These are phyloP conservation scores for Epichloe amarillans DNA, from an alignment of 2,329 filamentous ascomycete genomes.

Conservation along the genomic window DNA sequence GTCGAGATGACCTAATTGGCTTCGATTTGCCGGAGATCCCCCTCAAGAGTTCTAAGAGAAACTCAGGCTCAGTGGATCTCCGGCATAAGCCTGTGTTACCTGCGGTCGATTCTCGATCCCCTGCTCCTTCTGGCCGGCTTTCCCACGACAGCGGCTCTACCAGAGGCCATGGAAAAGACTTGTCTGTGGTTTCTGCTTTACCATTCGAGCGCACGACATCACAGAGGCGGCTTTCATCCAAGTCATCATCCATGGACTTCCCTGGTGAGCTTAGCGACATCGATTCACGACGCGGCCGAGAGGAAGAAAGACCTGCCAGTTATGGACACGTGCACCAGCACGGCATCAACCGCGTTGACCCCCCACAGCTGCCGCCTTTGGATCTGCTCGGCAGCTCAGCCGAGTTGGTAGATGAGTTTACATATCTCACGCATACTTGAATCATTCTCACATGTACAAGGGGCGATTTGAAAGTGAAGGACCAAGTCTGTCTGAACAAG, in stretches of 20 bases:
- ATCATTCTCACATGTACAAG: neutral
- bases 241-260: slow-evolving; percentile 37
- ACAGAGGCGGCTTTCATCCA: slow-evolving; percentile 35
- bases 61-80: slow-evolving; percentile 28
- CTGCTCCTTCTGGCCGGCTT: slow-evolving; percentile 8
- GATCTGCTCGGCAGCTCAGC: slow-evolving; percentile 41
- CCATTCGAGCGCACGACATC: slow-evolving; percentile 46
- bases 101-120: slow-evolving; percentile 4
- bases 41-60: slow-evolving; percentile 58
- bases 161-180: slow-evolving; percentile 1
- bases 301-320: slow-evolving; percentile 37
- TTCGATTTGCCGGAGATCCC: slow-evolving; percentile 41
- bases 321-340: slow-evolving; percentile 46
- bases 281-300: slow-evolving; percentile 20
- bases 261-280: slow-evolving; percentile 32
- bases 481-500: no score
- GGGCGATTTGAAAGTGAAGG: no score
- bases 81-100: slow-evolving; percentile 9
- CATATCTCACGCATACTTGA: neutral
- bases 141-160: slow-evolving; percentile 5
- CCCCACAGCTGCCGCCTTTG: slow-evolving; percentile 25
- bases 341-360: slow-evolving; percentile 40
- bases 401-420: slow-evolving; percentile 37
- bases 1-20: neutral
- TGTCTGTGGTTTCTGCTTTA: slow-evolving; percentile 20